phyloP scores from a whole-genome alignment of 108 stramenopile species.

The Skeletonema potamos region DNA sequence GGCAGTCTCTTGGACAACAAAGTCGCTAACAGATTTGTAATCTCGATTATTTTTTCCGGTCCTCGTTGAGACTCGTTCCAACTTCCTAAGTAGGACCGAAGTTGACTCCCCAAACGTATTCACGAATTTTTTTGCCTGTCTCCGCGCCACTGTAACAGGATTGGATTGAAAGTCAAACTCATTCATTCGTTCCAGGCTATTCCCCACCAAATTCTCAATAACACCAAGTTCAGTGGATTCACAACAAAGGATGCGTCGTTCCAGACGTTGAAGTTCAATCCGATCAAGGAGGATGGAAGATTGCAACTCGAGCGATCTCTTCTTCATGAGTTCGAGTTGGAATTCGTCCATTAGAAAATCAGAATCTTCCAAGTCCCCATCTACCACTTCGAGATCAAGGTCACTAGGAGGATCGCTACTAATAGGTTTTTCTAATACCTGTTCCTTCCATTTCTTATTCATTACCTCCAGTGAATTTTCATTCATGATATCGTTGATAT shows the following conservation, averaged over 20 bases:
- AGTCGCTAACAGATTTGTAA: slow-evolving; percentile 52
- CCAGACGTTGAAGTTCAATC: slow-evolving; percentile 56
- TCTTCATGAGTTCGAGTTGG: slow-evolving; percentile 51
- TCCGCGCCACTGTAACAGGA: slow-evolving; percentile 28
- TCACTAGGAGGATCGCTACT: not conserved
- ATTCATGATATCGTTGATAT: slow-evolving; percentile 5
- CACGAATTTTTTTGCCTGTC: slow-evolving; percentile 25
- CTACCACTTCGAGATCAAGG: not conserved
- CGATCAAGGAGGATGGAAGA: slow-evolving; percentile 55
- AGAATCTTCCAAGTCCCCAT: slow-evolving; percentile 4
- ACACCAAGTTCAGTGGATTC: slow-evolving; percentile 34
- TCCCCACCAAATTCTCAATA: slow-evolving; percentile 36
- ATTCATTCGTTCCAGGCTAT: slow-evolving; percentile 29
- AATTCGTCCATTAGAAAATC: slow-evolving; percentile 22
- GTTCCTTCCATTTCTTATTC: slow-evolving; percentile 37
- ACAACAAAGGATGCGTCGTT: slow-evolving; percentile 55
- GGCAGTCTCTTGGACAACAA: slow-evolving; percentile 47
- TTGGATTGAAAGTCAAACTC: slow-evolving; percentile 30
- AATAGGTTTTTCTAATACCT: not conserved
- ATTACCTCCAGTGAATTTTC: slow-evolving; percentile 20
- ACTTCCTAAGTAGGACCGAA: slow-evolving; percentile 55
- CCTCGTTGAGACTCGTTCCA: slow-evolving; percentile 51
- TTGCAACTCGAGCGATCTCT: slow-evolving; percentile 50
- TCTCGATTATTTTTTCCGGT: slow-evolving; percentile 49
- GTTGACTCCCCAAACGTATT: slow-evolving; percentile 46